Evolutionary conservation across 2,329 filamentous ascomycete genomes (phyloP).

Genomic region (Pseudogymnoascus sp.): DNA sequence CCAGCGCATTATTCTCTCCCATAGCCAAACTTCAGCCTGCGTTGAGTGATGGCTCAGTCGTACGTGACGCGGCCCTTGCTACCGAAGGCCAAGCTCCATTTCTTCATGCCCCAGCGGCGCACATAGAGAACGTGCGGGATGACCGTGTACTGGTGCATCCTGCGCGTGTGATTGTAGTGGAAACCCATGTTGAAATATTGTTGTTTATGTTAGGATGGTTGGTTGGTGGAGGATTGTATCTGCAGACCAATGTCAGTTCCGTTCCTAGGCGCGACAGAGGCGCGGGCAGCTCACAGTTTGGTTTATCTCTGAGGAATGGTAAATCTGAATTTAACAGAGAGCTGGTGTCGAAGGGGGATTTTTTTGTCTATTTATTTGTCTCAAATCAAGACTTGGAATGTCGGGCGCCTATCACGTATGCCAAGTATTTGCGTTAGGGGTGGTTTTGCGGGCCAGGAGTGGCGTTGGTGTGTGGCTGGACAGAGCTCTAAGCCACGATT

Average conservation of each 20-base stretch:
- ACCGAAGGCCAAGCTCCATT: conserved; percentile 16
- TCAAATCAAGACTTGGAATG: not conserved
- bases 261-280: not conserved
- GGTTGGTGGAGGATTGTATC: not conserved
- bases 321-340: not conserved
- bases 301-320: not conserved
- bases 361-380: not conserved
- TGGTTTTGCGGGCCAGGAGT: not conserved
- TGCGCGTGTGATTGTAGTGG: conserved; percentile 13
- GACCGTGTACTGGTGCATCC: conserved; percentile 18
- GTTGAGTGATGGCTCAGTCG: not conserved
- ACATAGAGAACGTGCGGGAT: conserved; percentile 18
- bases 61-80: conserved; percentile 14
- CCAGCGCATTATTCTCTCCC: not conserved
- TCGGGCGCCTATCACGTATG: not conserved
- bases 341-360: not conserved
- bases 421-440: not conserved
- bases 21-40: not conserved
- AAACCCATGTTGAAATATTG: conserved; percentile 9
- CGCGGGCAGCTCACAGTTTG: not conserved
- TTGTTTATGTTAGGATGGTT: not conserved
- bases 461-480: not conserved
- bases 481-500: not conserved
- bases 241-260: not conserved
- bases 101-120: conserved; percentile 18